These are phyloP conservation scores for Eucalyptus globulus DNA, from an alignment of 345 rosid genomes.

Conservation along the genomic window DNA sequence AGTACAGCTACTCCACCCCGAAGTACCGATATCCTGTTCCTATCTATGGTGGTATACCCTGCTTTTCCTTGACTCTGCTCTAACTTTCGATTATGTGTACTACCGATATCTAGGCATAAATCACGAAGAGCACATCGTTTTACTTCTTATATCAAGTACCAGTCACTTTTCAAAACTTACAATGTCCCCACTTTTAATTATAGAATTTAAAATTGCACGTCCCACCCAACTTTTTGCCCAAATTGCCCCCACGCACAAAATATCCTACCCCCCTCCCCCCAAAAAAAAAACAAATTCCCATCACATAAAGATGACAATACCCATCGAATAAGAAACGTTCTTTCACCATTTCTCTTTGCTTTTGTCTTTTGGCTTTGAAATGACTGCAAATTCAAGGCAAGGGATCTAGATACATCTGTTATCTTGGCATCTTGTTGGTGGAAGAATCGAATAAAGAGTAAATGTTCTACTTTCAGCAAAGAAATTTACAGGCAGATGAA, in stretches of 20 bases:
- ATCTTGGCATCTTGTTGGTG: not conserved
- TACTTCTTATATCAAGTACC: not conserved
- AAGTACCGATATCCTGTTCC: not conserved
- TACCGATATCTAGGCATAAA: not conserved
- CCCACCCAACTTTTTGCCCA: not conserved
- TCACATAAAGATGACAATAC: not conserved
- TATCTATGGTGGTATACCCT: not conserved
- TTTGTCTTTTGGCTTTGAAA: not conserved
- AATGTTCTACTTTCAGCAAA: not conserved
- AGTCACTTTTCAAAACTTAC: not conserved
- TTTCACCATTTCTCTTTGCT: not conserved
- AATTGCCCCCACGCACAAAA: not conserved
- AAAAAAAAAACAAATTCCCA: not conserved
- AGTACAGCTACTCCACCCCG: not conserved
- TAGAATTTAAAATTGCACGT: not conserved
- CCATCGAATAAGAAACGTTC: not conserved
- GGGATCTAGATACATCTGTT: not conserved
- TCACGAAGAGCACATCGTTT: not conserved
- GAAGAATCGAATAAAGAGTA: not conserved
- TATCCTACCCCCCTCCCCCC: not conserved
- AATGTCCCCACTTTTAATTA: not conserved
- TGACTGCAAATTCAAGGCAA: not conserved
- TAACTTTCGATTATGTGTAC: not conserved
- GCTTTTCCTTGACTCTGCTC: not conserved
- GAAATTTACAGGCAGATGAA: not conserved